A percentile compares a stretch with the other conserved stretches of the same genome.
Evolutionary conservation across 1,284 basidiomycete genomes (phyloP).

Genomic region (Irpex lacteus): DNA sequence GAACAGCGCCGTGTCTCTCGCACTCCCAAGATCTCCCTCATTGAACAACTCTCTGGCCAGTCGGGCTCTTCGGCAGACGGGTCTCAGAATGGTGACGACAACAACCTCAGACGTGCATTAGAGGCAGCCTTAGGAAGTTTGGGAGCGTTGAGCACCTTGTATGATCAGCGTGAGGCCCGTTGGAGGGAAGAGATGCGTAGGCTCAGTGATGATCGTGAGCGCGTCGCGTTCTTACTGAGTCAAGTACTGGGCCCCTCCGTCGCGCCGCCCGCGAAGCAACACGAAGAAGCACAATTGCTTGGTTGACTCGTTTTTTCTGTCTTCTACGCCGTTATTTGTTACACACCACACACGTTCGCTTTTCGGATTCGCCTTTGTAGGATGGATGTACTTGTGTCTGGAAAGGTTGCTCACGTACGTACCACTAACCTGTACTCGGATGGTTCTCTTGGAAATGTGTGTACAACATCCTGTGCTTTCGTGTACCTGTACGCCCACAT

Average conservation of each 20-base stretch:
- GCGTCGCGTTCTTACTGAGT: slow-evolving; percentile 57
- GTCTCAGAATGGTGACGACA: slow-evolving; percentile 51
- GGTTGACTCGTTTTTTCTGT: neutral
- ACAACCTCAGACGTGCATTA: slow-evolving; percentile 61
- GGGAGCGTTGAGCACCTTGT: slow-evolving; percentile 56
- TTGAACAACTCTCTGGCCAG: slow-evolving; percentile 46
- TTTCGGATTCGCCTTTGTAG: neutral
- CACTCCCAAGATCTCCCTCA: slow-evolving; percentile 48
- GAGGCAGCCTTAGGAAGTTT: slow-evolving; percentile 65
- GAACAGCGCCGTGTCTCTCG: slow-evolving; percentile 51
- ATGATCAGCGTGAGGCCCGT: slow-evolving; percentile 61
- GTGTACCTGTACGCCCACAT: neutral
- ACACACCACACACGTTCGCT: neutral
- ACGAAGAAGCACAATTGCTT: slow-evolving; percentile 10
- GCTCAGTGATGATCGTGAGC: slow-evolving; percentile 63
- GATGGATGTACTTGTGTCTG: neutral
- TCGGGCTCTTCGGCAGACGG: slow-evolving; percentile 46
- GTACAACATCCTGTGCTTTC: neutral
- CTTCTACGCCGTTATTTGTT: neutral
- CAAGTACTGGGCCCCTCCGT: slow-evolving; percentile 53
- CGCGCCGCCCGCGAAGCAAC: slow-evolving; percentile 11
- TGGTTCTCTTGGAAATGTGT: neutral
- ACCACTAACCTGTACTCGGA: neutral
- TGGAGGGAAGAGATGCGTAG: slow-evolving; percentile 69
- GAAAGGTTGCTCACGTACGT: neutral